Evolutionary conservation across 2,329 filamentous ascomycete species (phyloP).

Genomic region (Pseudogymnoascus sp.): DNA sequence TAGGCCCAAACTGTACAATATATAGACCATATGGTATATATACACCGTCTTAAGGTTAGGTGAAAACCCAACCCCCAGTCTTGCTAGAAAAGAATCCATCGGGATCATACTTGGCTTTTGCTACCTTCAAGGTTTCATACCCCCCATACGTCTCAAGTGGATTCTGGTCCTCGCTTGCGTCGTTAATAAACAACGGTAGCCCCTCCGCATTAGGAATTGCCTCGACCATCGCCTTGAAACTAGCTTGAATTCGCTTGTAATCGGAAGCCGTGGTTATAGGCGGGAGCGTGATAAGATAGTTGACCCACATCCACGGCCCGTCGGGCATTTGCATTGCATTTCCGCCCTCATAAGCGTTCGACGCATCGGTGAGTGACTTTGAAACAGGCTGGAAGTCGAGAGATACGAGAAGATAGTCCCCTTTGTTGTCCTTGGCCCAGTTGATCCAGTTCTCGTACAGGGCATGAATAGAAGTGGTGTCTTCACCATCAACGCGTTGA

Average conservation of each 20-base stretch:
- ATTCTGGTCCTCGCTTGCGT: slow-evolving; percentile 17
- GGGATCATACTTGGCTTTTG: slow-evolving; percentile 29
- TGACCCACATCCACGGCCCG: slow-evolving; percentile 29
- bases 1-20: not conserved
- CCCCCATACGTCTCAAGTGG: slow-evolving; percentile 17
- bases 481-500: slow-evolving; percentile 24
- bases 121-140: slow-evolving; percentile 26
- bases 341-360: slow-evolving; percentile 26
- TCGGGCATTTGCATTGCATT: slow-evolving; percentile 32
- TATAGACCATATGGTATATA: not conserved
- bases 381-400: slow-evolving; percentile 28
- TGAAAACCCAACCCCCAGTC: slow-evolving; percentile 22
- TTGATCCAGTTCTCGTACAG: slow-evolving; percentile 21
- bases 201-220: slow-evolving; percentile 24
- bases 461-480: slow-evolving; percentile 12
- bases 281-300: slow-evolving; percentile 26
- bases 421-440: slow-evolving; percentile 28
- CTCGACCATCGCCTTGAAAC: slow-evolving; percentile 27
- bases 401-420: slow-evolving; percentile 21
- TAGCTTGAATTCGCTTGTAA: slow-evolving; percentile 26
- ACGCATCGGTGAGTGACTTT: slow-evolving; percentile 28
- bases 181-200: slow-evolving; percentile 27
- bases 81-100: slow-evolving; percentile 24
- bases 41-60: not conserved
- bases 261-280: slow-evolving; percentile 20